phyloP scores from a whole-genome alignment of 306 rosid species.

The Castanea mollissima region DNA sequence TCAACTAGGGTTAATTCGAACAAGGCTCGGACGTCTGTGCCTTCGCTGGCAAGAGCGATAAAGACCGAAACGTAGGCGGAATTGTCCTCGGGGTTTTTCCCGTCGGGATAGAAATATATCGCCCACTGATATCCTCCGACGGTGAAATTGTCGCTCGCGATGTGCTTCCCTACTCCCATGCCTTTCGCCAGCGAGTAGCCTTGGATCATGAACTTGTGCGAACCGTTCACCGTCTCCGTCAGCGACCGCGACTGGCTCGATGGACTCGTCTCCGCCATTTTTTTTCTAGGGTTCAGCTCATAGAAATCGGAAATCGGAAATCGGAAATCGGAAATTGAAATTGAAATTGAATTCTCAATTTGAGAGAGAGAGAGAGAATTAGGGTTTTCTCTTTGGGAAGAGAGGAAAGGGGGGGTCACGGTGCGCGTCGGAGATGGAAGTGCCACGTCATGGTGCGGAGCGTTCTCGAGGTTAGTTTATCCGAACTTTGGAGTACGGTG shows the following conservation, averaged over 20 bases:
- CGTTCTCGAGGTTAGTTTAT: neutral
- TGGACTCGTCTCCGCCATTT: neutral
- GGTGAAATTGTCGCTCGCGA: conserved; percentile 69
- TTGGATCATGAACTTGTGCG: conserved; percentile 78
- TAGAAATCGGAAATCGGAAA: neutral
- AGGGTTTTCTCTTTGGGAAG: neutral
- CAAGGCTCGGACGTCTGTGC: conserved; percentile 78
- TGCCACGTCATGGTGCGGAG: neutral
- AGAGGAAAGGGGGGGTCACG: too few species aligned
- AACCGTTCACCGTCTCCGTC: conserved; percentile 77
- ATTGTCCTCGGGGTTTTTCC: conserved; percentile 80
- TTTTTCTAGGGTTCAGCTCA: neutral
- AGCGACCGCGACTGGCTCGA: conserved; percentile 68
- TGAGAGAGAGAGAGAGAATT: neutral
- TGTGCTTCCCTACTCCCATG: conserved; percentile 84
- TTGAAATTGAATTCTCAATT: neutral
- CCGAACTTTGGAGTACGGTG: neutral
- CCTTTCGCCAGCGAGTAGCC: conserved; percentile 83
- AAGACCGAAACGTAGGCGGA: conserved; percentile 79
- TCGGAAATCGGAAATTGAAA: neutral
- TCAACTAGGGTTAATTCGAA: conserved; percentile 84
- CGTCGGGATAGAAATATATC: conserved; percentile 85
- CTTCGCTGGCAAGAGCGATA: conserved; percentile 81
- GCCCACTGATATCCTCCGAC: conserved; percentile 90
- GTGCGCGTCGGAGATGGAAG: neutral